phyloP scores from a whole-genome alignment of 179 eudicot genomes.

The Corrigiola litoralis region DNA sequence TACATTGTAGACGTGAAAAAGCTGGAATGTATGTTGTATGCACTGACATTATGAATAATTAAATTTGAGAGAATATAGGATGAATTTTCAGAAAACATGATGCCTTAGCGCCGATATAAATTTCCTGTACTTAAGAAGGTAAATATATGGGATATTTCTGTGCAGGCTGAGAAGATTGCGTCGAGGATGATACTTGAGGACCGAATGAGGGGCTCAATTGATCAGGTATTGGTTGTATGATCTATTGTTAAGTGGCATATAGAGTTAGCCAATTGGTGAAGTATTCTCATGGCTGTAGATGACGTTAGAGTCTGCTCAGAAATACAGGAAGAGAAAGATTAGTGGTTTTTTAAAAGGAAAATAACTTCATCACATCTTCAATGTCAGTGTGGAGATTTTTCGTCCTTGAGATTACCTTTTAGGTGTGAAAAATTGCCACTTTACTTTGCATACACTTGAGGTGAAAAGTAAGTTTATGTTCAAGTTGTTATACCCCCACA shows the following conservation, averaged over 20 bases:
- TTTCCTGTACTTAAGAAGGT: neutral
- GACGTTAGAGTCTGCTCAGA: neutral
- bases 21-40: too few relatives aligned
- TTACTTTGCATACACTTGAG: neutral
- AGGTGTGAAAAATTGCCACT: neutral
- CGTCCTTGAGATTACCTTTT: neutral
- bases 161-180: slow-evolving; percentile 99
- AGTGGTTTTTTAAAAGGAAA: neutral
- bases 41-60: too few relatives aligned
- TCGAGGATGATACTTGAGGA: slow-evolving; percentile 96
- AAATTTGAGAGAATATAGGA: neutral
- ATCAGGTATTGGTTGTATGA: slow-evolving; percentile 55
- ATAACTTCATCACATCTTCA: neutral
- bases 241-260: neutral
- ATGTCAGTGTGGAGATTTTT: neutral
- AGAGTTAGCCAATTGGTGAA: neutral
- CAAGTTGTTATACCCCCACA: neutral
- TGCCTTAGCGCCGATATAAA: too few relatives aligned
- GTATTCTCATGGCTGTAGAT: neutral
- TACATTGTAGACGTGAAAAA: too few relatives aligned
- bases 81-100: too few relatives aligned
- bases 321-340: neutral
- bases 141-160: neutral
- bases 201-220: slow-evolving; percentile 98
- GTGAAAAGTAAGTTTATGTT: neutral